A percentile compares a stretch with the other conserved stretches of the same genome.
These are phyloP conservation scores for Rhizopus delemar DNA, from an alignment of 371 early-diverging fungal genomes.

Conservation along the genomic window DNA sequence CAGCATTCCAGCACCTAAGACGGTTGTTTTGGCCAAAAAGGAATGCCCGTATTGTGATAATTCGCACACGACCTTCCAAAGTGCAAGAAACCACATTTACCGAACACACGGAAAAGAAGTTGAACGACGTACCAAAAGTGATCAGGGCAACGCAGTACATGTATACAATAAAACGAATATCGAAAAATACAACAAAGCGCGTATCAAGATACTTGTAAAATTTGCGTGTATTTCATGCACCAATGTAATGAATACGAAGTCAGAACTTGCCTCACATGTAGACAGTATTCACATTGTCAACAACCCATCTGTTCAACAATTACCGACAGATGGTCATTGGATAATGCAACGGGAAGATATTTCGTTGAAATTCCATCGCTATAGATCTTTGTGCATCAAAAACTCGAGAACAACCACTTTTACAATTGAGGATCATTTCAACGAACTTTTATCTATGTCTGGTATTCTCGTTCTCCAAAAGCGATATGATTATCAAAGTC, in stretches of 20 bases:
- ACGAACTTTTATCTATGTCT: slow-evolving; percentile 16
- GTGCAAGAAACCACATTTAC: neutral
- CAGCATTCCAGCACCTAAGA: too few species aligned
- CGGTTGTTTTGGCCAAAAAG: slow-evolving; percentile 15
- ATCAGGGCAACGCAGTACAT: slow-evolving; percentile 16
- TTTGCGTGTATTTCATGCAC: slow-evolving; percentile 15
- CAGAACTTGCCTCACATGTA: slow-evolving; percentile 11
- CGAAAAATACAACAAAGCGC: slow-evolving; percentile 9
- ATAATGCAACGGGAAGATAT: slow-evolving; percentile 10
- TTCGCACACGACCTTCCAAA: slow-evolving; percentile 9
- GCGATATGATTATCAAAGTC: slow-evolving; percentile 16
- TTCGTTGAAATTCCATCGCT: slow-evolving; percentile 11
- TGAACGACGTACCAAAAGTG: slow-evolving; percentile 12
- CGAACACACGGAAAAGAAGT: slow-evolving; percentile 8
- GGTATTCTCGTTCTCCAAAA: slow-evolving; percentile 21
- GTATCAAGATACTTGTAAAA: slow-evolving; percentile 10
- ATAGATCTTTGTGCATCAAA: slow-evolving; percentile 9
- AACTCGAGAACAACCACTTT: slow-evolving; percentile 8
- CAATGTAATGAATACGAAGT: slow-evolving; percentile 8
- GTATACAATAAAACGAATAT: slow-evolving; percentile 14
- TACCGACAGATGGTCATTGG: slow-evolving; percentile 11
- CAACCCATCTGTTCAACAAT: slow-evolving; percentile 3
- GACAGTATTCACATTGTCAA: slow-evolving; percentile 3
- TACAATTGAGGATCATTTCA: slow-evolving; percentile 9
- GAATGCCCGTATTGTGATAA: slow-evolving; percentile 18